These are phyloP conservation scores for Tephrocybe sp. DNA, from an alignment of 768 basidiomycete genomes.

Conservation along the genomic window DNA sequence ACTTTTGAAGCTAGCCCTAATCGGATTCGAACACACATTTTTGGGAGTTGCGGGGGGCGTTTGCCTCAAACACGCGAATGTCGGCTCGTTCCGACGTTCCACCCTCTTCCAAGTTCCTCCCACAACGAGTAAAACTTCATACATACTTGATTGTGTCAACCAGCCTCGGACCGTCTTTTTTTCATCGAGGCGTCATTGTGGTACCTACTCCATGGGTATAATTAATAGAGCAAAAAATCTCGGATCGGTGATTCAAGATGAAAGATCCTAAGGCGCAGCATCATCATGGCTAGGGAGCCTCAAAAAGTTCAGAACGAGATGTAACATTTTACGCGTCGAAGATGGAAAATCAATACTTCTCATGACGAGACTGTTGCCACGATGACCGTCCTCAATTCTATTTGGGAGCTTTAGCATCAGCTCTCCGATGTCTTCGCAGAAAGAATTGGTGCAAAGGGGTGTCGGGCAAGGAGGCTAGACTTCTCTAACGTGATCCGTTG, in stretches of 20 bases:
- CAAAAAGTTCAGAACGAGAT: neutral
- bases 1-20: no score
- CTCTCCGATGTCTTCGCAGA: constrained; percentile 11
- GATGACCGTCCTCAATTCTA: no score
- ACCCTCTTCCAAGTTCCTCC: no score
- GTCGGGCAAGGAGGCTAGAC: neutral
- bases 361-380: neutral
- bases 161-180: neutral
- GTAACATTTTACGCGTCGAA: neutral
- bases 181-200: neutral
- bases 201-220: neutral
- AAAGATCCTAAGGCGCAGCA: neutral
- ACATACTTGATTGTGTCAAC: neutral
- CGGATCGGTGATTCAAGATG: neutral
- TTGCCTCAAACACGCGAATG: no score
- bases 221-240: no score
- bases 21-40: no score
- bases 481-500: constrained; percentile 8
- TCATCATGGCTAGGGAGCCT: neutral
- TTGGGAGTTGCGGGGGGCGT: no score
- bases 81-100: no score
- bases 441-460: neutral
- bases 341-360: neutral
- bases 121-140: no score
- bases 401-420: neutral